Evolutionary conservation across 352 stramenopile species (phyloP).

Genomic region (Thalassiosira hispida): DNA sequence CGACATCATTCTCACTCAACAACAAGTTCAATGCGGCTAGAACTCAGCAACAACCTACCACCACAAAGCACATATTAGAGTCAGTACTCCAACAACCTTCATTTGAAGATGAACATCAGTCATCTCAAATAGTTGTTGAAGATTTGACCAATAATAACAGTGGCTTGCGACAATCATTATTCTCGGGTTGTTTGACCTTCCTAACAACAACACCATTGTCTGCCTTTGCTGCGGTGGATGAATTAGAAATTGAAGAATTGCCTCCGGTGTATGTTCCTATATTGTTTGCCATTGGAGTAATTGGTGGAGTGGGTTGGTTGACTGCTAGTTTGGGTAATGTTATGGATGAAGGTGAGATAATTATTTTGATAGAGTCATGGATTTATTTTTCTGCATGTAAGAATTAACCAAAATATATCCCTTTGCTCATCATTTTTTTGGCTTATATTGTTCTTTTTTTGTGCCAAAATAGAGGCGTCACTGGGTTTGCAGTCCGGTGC

Average conservation of each 20-base stretch:
- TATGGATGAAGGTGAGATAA: constrained; percentile 63
- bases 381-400: too few species aligned
- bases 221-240: constrained; percentile 42
- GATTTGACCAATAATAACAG: background rate
- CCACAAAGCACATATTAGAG: background rate
- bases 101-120: background rate
- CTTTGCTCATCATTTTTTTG: constrained; percentile 8
- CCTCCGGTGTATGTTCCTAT: constrained; percentile 72
- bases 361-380: background rate
- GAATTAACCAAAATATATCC: too few species aligned
- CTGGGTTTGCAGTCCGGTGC: constrained; percentile 76
- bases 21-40: background rate
- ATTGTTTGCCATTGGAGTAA: constrained; percentile 70
- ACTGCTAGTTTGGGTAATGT: constrained; percentile 78
- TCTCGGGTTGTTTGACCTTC: constrained; percentile 19
- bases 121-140: background rate
- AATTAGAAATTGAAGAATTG: constrained; percentile 70
- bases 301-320: constrained; percentile 74
- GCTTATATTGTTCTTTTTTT: constrained; percentile 21
- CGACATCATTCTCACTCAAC: constrained; percentile 25
- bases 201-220: constrained; percentile 35
- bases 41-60: constrained; percentile 8
- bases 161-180: constrained; percentile 8
- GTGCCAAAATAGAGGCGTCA: constrained; percentile 50
- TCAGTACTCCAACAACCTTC: background rate